Percentiles rank a stretch among this genome's conserved stretches.
These are phyloP conservation scores for Crithidia expoeki DNA, from an alignment of 208 protist genomes.

Conservation along the genomic window DNA sequence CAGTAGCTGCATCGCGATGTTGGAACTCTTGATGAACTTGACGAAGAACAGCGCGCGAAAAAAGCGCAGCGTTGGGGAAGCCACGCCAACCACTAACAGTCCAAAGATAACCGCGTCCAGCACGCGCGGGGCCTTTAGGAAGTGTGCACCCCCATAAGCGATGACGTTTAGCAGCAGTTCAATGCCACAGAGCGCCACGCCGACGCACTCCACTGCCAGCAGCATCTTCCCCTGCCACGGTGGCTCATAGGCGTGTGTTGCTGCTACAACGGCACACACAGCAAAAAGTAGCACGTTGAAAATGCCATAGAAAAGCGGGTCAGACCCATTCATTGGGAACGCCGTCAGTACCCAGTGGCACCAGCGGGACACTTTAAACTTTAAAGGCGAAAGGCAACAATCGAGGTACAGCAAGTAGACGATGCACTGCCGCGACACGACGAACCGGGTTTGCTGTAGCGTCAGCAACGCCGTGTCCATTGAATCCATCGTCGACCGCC, in stretches of 20 bases:
- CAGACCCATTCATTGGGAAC: slow-evolving; percentile 1
- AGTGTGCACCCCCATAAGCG: slow-evolving; percentile 40
- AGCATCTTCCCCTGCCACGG: slow-evolving; percentile 32
- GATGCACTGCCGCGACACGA: slow-evolving; percentile 25
- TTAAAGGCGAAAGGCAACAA: slow-evolving; percentile 11
- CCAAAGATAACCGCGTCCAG: slow-evolving; percentile 44
- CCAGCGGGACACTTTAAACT: slow-evolving; percentile 7
- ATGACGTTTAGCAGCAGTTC: slow-evolving; percentile 44
- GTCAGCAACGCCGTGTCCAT: slow-evolving; percentile 13
- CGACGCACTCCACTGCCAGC: slow-evolving; percentile 38
- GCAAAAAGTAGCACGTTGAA: slow-evolving; percentile 27
- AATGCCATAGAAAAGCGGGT: slow-evolving; percentile 15
- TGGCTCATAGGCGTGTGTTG: slow-evolving; percentile 25
- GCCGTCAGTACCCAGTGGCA: slow-evolving; percentile 31
- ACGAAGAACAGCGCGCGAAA: slow-evolving; percentile 42
- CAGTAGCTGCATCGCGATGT: slow-evolving; percentile 34
- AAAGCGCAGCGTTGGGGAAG: slow-evolving; percentile 32
- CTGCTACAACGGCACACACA: slow-evolving; percentile 38
- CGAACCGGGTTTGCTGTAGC: slow-evolving; percentile 18
- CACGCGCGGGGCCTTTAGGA: slow-evolving; percentile 26
- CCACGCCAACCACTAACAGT: slow-evolving; percentile 34
- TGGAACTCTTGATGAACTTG: slow-evolving; percentile 38
- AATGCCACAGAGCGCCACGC: slow-evolving; percentile 30
- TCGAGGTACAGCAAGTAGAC: slow-evolving; percentile 23
- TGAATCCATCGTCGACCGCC: slow-evolving; percentile 12